Evolutionary conservation across 1,139 yeast species (phyloP).

Genomic region (Blastobotrys capitulatus): DNA sequence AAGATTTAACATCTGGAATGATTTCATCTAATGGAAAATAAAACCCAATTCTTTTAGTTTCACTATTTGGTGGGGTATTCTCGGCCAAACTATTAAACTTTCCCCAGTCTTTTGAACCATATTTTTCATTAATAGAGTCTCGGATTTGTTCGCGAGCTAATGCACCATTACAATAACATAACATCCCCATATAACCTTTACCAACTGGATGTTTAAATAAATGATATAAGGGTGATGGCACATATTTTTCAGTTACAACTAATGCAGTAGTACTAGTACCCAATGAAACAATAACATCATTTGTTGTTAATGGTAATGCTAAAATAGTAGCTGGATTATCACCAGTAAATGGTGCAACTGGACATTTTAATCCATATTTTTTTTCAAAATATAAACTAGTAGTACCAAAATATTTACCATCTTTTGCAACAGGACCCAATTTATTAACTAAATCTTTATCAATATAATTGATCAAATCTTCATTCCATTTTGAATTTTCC

Average conservation of each 20-base stretch:
- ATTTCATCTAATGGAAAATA: conserved; percentile 88
- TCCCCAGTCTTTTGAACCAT: conserved; percentile 46
- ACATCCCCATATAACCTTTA: conserved; percentile 87
- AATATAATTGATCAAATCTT: conserved; percentile 41
- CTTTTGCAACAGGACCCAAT: conserved; percentile 44
- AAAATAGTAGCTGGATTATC: conserved; percentile 87
- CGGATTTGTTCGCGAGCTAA: conserved; percentile 77
- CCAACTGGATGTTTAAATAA: conserved; percentile 82
- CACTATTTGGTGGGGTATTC: neutral
- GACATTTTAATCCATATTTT: conserved; percentile 62
- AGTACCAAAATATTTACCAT: conserved; percentile 34
- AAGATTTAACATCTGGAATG: conserved; percentile 62
- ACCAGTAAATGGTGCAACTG: conserved; percentile 70
- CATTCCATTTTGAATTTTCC: conserved; percentile 46
- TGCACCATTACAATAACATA: conserved; percentile 89
- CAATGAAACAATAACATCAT: conserved; percentile 73
- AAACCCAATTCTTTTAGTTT: conserved; percentile 51
- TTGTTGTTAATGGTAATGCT: conserved; percentile 68
- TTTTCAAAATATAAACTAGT: conserved; percentile 55
- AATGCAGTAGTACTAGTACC: conserved; percentile 90
- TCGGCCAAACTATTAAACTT: conserved; percentile 47
- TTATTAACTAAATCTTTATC: conserved; percentile 34
- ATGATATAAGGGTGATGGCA: conserved; percentile 79
- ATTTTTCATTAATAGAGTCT: conserved; percentile 52
- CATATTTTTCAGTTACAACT: conserved; percentile 69